Conservation (phyloP, 176 grass and related monocot species). For the Poa pratensis region DNA sequence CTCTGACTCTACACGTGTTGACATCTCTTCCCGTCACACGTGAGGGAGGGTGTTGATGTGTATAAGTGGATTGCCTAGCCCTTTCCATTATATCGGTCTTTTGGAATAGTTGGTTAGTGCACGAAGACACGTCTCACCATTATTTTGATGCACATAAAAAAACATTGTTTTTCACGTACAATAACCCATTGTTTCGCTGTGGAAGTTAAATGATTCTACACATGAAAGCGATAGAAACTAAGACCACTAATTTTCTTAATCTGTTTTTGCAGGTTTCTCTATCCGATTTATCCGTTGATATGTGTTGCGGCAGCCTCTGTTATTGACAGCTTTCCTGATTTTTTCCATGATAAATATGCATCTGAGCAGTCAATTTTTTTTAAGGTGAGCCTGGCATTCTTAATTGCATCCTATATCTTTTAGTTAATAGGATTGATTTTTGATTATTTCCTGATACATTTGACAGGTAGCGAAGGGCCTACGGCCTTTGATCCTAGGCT, state of each 20-base stretch:
- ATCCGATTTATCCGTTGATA: constrained; percentile 98
- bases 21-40: too few species aligned
- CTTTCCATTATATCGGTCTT: too few species aligned
- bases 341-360: constrained; percentile 89
- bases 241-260: constrained; percentile 30
- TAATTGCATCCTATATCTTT: constrained; percentile 8
- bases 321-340: constrained; percentile 79
- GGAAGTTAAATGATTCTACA: constrained; percentile 7
- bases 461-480: constrained; percentile 89
- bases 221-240: constrained; percentile 19
- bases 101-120: too few species aligned
- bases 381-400: constrained; percentile 50
- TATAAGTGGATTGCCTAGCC: too few species aligned
- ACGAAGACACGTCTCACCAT: background rate
- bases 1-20: too few species aligned
- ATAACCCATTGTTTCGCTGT: background rate
- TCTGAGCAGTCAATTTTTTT: constrained; percentile 71
- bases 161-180: background rate
- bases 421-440: background rate
- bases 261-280: constrained; percentile 80
- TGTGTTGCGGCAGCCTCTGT: constrained; percentile 90
- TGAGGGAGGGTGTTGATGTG: too few species aligned
- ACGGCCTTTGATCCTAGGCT: constrained; percentile 80
- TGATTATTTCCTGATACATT: constrained; percentile 39
- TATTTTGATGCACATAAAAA: constrained; percentile 10